phyloP scores from a whole-genome alignment of 2,329 filamentous ascomycete species.

The Fusarium domesticum region DNA sequence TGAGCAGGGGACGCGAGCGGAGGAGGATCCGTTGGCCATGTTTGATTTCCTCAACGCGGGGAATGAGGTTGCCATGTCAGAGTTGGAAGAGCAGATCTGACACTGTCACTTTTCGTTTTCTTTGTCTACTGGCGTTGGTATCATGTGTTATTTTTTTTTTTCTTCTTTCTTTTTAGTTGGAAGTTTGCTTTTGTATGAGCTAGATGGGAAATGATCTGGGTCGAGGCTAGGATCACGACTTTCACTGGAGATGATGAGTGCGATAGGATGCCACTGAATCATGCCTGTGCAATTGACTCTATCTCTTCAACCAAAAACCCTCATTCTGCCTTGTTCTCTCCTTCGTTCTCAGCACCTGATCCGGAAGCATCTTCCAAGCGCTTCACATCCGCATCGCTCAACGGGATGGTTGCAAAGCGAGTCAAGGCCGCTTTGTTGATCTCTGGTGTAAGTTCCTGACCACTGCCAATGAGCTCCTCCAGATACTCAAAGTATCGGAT shows the following conservation, averaged over 20 bases:
- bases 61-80: conserved; percentile 25
- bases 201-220: too few species aligned
- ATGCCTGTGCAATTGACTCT: too few species aligned
- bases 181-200: too few species aligned
- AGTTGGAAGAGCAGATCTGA: conserved; percentile 21
- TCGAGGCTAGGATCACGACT: too few species aligned
- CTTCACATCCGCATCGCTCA: conserved; percentile 13
- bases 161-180: too few species aligned
- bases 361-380: conserved; percentile 4
- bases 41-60: conserved; percentile 24
- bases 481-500: conserved; percentile 24
- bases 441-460: conserved; percentile 17
- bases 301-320: too few species aligned
- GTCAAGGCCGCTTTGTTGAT: conserved; percentile 15
- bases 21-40: conserved; percentile 24
- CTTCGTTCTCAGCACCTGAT: neutral
- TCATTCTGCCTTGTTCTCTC: too few species aligned
- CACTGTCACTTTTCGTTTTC: neutral
- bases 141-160: too few species aligned
- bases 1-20: conserved; percentile 16
- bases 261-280: too few species aligned
- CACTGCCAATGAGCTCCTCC: conserved; percentile 16
- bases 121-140: too few species aligned
- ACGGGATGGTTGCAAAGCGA: conserved; percentile 18
- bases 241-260: too few species aligned